Conservation (phyloP, 441 rosid species). For the Pelargonium hybrid region DNA sequence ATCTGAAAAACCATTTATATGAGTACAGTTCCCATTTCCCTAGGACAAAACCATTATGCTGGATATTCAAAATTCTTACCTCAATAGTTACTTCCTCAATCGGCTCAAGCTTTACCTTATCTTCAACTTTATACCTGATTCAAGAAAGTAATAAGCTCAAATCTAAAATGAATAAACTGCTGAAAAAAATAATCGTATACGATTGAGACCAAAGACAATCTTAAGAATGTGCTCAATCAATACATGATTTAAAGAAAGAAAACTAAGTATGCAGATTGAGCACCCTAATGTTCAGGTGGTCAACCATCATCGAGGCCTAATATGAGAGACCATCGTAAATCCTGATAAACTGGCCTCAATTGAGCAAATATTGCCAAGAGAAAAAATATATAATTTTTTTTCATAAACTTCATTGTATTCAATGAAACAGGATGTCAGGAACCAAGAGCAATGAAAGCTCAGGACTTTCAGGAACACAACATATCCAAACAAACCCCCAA, state of each 20-base stretch:
- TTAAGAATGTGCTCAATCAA: not conserved
- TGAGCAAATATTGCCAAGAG: not conserved
- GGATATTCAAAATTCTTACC: constrained; percentile 24
- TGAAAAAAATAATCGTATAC: not conserved
- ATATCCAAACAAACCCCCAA: too few relatives aligned
- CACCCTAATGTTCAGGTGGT: not conserved
- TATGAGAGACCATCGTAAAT: not conserved
- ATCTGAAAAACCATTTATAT: constrained; percentile 28
- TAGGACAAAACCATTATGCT: constrained; percentile 5
- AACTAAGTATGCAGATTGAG: not conserved
- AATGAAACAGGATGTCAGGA: too few relatives aligned
- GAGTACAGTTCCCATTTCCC: constrained; percentile 7
- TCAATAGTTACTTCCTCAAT: constrained; percentile 90
- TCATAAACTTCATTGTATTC: too few relatives aligned
- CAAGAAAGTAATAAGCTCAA: constrained; percentile 19
- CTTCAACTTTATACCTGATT: constrained; percentile 70
- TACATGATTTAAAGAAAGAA: not conserved
- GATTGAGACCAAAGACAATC: not conserved
- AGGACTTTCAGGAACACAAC: too few relatives aligned
- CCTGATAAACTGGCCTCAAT: too few relatives aligned
- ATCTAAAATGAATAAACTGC: not conserved
- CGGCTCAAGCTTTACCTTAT: constrained; percentile 67
- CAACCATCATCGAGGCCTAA: not conserved
- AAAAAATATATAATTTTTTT: not conserved
- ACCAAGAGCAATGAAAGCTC: too few relatives aligned